Evolutionary conservation across 768 basidiomycete genomes (phyloP), one percentile per base, ranked within the genome.

Genomic region (Trametes gibbosa): DNA sequence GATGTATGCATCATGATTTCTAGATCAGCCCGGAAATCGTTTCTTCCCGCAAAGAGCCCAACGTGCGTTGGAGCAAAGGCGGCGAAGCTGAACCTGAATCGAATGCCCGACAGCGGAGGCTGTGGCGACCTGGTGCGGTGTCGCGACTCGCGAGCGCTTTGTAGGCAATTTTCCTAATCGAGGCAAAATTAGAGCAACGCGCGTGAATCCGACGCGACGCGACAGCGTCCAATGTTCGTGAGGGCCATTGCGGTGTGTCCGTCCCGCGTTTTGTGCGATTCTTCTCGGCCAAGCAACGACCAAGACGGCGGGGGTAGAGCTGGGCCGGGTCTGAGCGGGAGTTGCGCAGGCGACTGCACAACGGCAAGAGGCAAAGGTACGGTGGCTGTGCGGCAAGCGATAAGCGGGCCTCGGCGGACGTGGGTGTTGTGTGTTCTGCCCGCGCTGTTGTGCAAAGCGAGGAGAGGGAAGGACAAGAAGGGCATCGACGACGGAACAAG

Each of bases 321-420:
- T 10, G 37, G 8, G 43, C 43, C 35, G 53, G 34, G 19, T 21
- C 29, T 42, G 45, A n/a, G 43, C 43, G 43, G 32, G n/a, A 10
- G 45, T 7, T 23, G 45, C 46, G 43, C 23, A 37, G 54, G 47
- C 27, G 54, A 45, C 54, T 55, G 54, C 54, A 46, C 54, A 48
- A 55, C 53, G 53, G 53, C 43, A 23, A 29, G 19, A 46, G 17
- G 43, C 25, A 46, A 55, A 55, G 45, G 53, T 46, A 55, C 53
- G 12, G 54, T 55, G 54, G 54, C 54, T 47, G 54, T 55, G 54
- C 46, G 23, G 41, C 40, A 19, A 47, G 47, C 46, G 54, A 55
- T 55, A 55, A 55, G 50, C 46, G 54, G 43, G 23, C 17, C 53
- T 54, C 53, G 53, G 53, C 43, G n/a, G n/a, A n/a, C n/a, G n/a